Base-by-base conservation (phyloP, 495 filamentous ascomycete species). In the Aspergillus biplanus region DNA sequence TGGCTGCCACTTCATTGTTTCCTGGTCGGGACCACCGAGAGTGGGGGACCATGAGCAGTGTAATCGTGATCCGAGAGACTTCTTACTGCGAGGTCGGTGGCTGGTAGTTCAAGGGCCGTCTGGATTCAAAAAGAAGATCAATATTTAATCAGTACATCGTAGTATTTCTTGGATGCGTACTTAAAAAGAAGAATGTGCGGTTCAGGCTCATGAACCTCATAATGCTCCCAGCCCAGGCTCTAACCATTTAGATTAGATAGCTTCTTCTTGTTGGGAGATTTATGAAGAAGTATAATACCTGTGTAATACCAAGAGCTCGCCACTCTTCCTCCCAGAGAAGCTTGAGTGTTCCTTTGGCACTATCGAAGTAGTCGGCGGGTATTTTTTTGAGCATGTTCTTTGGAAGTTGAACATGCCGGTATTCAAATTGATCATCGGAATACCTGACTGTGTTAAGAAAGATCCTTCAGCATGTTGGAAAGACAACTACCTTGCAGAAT, bases 141-240 rank as follows among this genome's bases (percentile, higher is more conserved):
- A 39, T 4, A 13, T 49, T 49, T 34, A 32, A 34, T 33, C 21
- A 27, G 52, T 31, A 9, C 15, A 56, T 61, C 4, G 32, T 27
- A 27, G 52, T 32, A 58, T 44, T 21, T 50, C 18, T 46, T 6
- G 42, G n/a, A n/a, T 77, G 21, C 90, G 76, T 76, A 98, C 95
- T 99, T 99, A 85, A 99, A 99, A 13, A 99, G 85, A 34, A 99
- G 85, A 63, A 99, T 98, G 68, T 99, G 95, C 54, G 95, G 95
- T 80, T 99, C 95, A 39, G 95, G 95, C 75, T 97, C 96, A 73
- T 99, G 95, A 58, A 98, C 95, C 76, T 99, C 95, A 67, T 99
- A 99, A 77, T 99, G 95, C 71, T 97, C 93, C 95, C 95, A 99
- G 32, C 95, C 95, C 65, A 98, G 80, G 75, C 96, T 98, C 92